Evolutionary conservation across 2,329 filamentous ascomycete species (phyloP).

Genomic region (Tolypocladium album): DNA sequence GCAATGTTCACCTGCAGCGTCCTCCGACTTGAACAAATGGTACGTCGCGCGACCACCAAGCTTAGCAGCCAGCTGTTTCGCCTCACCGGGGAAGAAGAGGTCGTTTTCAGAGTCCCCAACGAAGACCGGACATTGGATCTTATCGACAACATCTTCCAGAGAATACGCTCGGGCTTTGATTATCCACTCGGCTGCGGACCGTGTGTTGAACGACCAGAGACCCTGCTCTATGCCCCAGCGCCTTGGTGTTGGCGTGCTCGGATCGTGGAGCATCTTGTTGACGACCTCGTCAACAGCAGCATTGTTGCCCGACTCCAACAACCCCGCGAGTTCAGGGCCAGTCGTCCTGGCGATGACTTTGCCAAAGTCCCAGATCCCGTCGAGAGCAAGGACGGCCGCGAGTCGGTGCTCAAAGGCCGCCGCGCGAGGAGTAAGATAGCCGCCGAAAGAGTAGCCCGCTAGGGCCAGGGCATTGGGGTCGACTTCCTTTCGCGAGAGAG

Average conservation of each 20-base stretch:
- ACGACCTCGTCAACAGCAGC: slow-evolving; percentile 7
- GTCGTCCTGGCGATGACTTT: slow-evolving; percentile 2
- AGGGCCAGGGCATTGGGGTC: slow-evolving; percentile 19
- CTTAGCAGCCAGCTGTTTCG: not conserved
- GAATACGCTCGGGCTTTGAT: slow-evolving; percentile 6
- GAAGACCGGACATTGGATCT: slow-evolving; percentile 10
- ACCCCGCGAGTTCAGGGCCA: slow-evolving; percentile 3
- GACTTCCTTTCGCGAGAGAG: slow-evolving; percentile 14
- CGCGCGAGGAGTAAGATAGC: slow-evolving; percentile 25
- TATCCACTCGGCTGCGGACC: slow-evolving; percentile 10
- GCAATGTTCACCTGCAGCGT: not conserved
- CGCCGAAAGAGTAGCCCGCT: slow-evolving; percentile 29
- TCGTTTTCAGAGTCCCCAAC: slow-evolving; percentile 9
- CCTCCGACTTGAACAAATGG: not conserved
- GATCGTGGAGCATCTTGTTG: not conserved
- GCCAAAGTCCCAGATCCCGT: slow-evolving; percentile 23
- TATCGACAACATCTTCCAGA: slow-evolving; percentile 6
- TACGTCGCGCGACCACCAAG: slow-evolving; percentile 3
- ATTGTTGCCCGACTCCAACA: slow-evolving; percentile 7
- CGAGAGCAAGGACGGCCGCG: slow-evolving; percentile 24
- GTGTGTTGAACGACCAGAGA: slow-evolving; percentile 12
- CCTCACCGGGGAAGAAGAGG: slow-evolving; percentile 1
- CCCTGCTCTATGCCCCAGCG: slow-evolving; percentile 13
- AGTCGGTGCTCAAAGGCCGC: slow-evolving; percentile 32
- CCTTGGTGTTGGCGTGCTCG: not conserved